phyloP scores from a whole-genome alignment of 768 basidiomycete species.

The Candolleomyces eurysporus region DNA sequence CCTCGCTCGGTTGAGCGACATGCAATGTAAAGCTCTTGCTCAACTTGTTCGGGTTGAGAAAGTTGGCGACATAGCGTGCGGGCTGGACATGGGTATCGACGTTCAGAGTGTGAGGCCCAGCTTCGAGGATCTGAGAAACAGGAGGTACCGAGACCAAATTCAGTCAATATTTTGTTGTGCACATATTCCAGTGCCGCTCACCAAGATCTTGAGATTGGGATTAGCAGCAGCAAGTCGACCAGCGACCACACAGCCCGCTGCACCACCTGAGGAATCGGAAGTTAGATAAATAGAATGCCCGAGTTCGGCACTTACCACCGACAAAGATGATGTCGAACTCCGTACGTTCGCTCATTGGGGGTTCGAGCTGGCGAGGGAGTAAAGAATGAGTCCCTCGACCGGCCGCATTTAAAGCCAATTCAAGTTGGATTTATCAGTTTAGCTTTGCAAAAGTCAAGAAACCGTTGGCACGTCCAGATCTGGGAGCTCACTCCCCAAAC shows the following conservation, averaged over 20 bases:
- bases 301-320: conserved; percentile 40
- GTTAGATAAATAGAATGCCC: not conserved
- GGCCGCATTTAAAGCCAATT: no score
- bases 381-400: no score
- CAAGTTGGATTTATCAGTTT: no score
- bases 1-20: conserved; percentile 39
- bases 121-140: conserved; percentile 46
- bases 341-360: no score
- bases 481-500: no score
- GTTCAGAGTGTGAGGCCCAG: conserved; percentile 51
- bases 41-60: conserved; percentile 22
- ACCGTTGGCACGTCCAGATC: no score
- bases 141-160: not conserved
- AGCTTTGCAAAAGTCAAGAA: no score
- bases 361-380: no score
- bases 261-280: conserved; percentile 37
- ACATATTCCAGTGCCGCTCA: conserved; percentile 15
- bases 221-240: conserved; percentile 54
- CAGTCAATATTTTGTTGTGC: not conserved
- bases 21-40: conserved; percentile 46
- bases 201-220: conserved; percentile 54
- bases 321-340: conserved; percentile 50
- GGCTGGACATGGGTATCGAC: conserved; percentile 51
- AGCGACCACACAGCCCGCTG: conserved; percentile 55
- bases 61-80: conserved; percentile 44